Evolutionary conservation across 2,329 filamentous ascomycete species (phyloP).

Genomic region (Cercospora zeina): DNA sequence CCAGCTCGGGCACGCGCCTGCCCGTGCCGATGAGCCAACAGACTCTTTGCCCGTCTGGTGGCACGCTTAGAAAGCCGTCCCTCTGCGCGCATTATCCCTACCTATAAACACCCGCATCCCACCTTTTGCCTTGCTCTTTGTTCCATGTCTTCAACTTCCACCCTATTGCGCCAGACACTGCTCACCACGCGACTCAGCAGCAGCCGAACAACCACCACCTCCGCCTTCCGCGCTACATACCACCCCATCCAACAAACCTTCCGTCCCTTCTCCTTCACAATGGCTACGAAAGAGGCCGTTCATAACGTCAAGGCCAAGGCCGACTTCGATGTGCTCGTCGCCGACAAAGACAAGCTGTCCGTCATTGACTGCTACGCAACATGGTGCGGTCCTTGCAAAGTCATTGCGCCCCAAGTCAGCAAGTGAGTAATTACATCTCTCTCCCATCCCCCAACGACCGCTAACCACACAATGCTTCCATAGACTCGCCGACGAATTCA

Average conservation of each 20-base stretch:
- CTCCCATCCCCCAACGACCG: not conserved
- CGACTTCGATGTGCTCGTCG: slow-evolving; percentile 59
- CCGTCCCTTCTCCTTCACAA: slow-evolving; percentile 45
- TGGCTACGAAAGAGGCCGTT: slow-evolving; percentile 47
- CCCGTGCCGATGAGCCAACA: slow-evolving; percentile 2
- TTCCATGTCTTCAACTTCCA: slow-evolving; percentile 41
- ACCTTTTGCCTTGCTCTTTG: slow-evolving; percentile 31
- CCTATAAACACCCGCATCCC: slow-evolving; percentile 13
- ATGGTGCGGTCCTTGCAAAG: slow-evolving; percentile 96
- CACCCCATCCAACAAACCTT: slow-evolving; percentile 30
- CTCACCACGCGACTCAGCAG: slow-evolving; percentile 44
- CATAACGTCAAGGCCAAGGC: slow-evolving; percentile 58
- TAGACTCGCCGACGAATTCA: slow-evolving; percentile 62
- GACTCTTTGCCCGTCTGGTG: not conserved
- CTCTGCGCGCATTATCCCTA: slow-evolving; percentile 7
- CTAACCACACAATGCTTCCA: not conserved
- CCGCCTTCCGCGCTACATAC: slow-evolving; percentile 26
- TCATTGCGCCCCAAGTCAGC: slow-evolving; percentile 77
- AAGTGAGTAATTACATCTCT: slow-evolving; percentile 19
- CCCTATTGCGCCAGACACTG: slow-evolving; percentile 44
- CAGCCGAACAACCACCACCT: slow-evolving; percentile 22
- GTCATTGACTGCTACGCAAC: slow-evolving; percentile 83
- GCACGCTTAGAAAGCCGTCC: not conserved
- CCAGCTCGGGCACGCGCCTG: not conserved
- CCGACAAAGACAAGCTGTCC: slow-evolving; percentile 59